Conservation (phyloP, 106 monocot species). For the Allium fistulosum region DNA sequence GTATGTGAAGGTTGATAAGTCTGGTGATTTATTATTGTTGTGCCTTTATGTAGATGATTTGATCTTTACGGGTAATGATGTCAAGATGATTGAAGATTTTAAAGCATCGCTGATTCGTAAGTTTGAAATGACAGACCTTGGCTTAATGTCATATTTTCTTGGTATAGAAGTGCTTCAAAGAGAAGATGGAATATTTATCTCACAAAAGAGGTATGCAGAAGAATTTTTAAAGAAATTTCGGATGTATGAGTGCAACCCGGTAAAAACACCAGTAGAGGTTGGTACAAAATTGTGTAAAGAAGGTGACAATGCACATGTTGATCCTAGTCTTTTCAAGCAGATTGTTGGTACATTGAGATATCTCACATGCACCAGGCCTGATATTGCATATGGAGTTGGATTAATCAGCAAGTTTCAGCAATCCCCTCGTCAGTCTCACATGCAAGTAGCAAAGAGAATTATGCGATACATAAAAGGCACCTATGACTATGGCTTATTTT, state of each 20-base stretch:
- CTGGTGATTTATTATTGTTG: not conserved
- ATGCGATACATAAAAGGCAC: not conserved
- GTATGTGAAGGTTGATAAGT: not conserved
- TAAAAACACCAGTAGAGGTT: conserved; percentile 1
- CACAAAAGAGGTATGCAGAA: conserved; percentile 6
- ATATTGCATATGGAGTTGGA: not conserved
- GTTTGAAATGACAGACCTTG: conserved; percentile 10
- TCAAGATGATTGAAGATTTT: not conserved
- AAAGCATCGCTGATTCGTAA: not conserved
- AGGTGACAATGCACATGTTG: not conserved
- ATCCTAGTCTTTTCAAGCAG: not conserved
- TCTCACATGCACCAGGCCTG: not conserved
- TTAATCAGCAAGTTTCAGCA: not conserved
- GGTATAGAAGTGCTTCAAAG: not conserved
- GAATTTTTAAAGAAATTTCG: not conserved
- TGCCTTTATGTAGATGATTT: conserved; percentile 1
- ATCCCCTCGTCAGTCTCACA: not conserved
- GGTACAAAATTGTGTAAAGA: not conserved
- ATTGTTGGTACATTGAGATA: conserved; percentile 3
- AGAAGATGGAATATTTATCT: not conserved
- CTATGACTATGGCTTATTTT: not conserved
- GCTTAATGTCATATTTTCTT: conserved; percentile 1
- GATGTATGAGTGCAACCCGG: not conserved
- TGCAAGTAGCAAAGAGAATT: not conserved
- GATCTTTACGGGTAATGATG: conserved; percentile 4